A percentile compares a stretch with the other conserved stretches of the same genome.
Conservation (phyloP, 768 basidiomycete species). For the Cantharellus anzutake region DNA sequence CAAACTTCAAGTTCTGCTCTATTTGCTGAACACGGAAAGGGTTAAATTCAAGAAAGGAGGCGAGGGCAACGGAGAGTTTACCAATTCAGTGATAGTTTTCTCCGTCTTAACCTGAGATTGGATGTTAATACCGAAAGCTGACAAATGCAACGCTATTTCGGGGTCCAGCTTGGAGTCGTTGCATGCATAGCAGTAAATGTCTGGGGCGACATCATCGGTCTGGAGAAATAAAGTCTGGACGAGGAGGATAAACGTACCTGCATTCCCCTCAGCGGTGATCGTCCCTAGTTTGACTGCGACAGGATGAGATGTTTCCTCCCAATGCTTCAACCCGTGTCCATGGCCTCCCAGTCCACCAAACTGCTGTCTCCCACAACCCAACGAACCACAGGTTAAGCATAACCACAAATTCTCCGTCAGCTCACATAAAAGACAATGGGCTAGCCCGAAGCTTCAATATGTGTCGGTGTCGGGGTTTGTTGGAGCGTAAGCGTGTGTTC, state of each 20-base stretch:
- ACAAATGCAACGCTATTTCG: constrained; percentile 49
- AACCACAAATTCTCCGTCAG: constrained; percentile 90
- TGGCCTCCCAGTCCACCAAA: constrained; percentile 71
- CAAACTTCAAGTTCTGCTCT: constrained; percentile 87
- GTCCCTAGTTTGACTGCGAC: constrained; percentile 89
- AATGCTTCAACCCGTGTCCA: constrained; percentile 76
- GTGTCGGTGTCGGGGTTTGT: constrained; percentile 18
- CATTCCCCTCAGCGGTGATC: constrained; percentile 84
- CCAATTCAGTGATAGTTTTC: constrained; percentile 91
- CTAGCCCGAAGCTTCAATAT: constrained; percentile 28
- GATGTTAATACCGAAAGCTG: constrained; percentile 76
- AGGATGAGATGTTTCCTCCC: constrained; percentile 45
- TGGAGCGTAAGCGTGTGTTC: constrained; percentile 50
- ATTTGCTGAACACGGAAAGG: constrained; percentile 43
- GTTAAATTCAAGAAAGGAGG: neutral
- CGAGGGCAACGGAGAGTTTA: constrained; percentile 18
- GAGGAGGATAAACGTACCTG: constrained; percentile 33
- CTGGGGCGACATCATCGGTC: constrained; percentile 19
- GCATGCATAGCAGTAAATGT: constrained; percentile 87
- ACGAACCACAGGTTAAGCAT: constrained; percentile 74
- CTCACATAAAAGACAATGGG: constrained; percentile 67
- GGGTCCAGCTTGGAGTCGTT: constrained; percentile 70
- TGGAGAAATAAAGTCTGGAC: neutral
- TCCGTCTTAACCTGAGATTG: constrained; percentile 73
- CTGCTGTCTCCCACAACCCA: constrained; percentile 79